Conservation (phyloP, 495 filamentous ascomycete species). For the Penicillium atrosanguineum region DNA sequence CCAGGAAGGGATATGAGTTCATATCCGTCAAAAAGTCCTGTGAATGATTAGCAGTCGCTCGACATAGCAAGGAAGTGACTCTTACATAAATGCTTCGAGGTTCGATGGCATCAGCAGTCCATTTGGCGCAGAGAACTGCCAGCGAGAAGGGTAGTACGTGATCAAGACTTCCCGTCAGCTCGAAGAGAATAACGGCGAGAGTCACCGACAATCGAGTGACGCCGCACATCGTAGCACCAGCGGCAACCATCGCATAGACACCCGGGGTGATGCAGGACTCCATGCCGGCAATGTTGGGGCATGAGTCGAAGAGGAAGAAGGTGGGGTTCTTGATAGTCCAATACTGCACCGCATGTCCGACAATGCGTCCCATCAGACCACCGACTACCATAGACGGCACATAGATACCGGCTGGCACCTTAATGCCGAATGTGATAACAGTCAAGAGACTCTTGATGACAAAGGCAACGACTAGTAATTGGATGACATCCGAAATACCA, state of each 20-base stretch:
- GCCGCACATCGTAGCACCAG: conserved; percentile 96
- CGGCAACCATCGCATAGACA: conserved; percentile 92
- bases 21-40: conserved; percentile 91
- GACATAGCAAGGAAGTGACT: neutral
- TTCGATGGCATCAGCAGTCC: conserved; percentile 95
- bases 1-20: conserved; percentile 94
- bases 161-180: conserved; percentile 89
- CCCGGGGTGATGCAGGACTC: conserved; percentile 91
- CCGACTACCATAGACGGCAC: conserved; percentile 98
- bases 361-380: conserved; percentile 83
- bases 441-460: conserved; percentile 88
- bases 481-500: conserved; percentile 70
- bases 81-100: conserved; percentile 89
- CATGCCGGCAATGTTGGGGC: conserved; percentile 63
- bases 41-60: conserved; percentile 16
- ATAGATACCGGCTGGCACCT: conserved; percentile 94
- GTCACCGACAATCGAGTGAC: conserved; percentile 94
- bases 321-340: conserved; percentile 69
- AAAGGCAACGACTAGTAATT: conserved; percentile 72
- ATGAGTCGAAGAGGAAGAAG: conserved; percentile 69
- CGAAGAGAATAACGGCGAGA: conserved; percentile 91
- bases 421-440: conserved; percentile 87
- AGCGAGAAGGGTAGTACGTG: conserved; percentile 95
- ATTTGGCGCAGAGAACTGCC: conserved; percentile 89
- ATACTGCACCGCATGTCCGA: conserved; percentile 87